phyloP scores from a whole-genome alignment of 2,329 filamentous ascomycete species.

The Allantophomopsis lycopodina region DNA sequence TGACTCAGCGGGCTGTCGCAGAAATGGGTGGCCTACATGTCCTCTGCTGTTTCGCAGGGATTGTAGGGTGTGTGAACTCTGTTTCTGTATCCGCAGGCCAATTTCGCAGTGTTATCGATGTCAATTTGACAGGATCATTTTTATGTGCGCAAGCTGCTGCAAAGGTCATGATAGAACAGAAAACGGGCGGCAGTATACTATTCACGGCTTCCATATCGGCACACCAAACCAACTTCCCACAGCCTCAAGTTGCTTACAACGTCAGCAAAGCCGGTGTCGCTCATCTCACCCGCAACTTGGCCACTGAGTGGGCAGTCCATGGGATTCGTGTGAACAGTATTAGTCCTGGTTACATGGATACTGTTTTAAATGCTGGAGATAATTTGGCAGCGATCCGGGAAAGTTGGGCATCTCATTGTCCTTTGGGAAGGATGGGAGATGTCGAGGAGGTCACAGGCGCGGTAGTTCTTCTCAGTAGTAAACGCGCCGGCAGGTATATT shows the following conservation, averaged over 20 bases:
- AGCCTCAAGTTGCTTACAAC: slow-evolving; percentile 62
- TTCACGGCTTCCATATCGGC: slow-evolving; percentile 57
- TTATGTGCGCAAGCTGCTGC: slow-evolving; percentile 52
- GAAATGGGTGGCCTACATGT: slow-evolving; percentile 33
- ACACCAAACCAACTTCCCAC: slow-evolving; percentile 57
- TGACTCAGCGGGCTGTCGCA: slow-evolving; percentile 23
- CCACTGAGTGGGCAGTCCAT: slow-evolving; percentile 58
- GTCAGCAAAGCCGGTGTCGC: slow-evolving; percentile 52
- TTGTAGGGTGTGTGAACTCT: slow-evolving; percentile 49
- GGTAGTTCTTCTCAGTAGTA: slow-evolving; percentile 44
- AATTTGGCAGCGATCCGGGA: slow-evolving; percentile 36
- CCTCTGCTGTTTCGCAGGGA: slow-evolving; percentile 49
- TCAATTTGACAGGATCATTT: slow-evolving; percentile 61
- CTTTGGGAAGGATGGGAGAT: slow-evolving; percentile 49
- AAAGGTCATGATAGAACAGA: slow-evolving; percentile 35
- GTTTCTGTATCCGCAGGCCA: slow-evolving; percentile 41
- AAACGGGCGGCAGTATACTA: slow-evolving; percentile 44
- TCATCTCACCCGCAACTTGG: slow-evolving; percentile 49
- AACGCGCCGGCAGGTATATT: slow-evolving; percentile 48
- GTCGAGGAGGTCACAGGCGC: slow-evolving; percentile 49
- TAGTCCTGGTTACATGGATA: slow-evolving; percentile 60
- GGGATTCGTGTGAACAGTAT: slow-evolving; percentile 61
- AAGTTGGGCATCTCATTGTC: slow-evolving; percentile 44
- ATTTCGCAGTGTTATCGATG: slow-evolving; percentile 51
- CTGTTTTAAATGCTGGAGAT: slow-evolving; percentile 46